Conservation (phyloP, 768 basidiomycete genomes). For the Leccinum broughii region DNA sequence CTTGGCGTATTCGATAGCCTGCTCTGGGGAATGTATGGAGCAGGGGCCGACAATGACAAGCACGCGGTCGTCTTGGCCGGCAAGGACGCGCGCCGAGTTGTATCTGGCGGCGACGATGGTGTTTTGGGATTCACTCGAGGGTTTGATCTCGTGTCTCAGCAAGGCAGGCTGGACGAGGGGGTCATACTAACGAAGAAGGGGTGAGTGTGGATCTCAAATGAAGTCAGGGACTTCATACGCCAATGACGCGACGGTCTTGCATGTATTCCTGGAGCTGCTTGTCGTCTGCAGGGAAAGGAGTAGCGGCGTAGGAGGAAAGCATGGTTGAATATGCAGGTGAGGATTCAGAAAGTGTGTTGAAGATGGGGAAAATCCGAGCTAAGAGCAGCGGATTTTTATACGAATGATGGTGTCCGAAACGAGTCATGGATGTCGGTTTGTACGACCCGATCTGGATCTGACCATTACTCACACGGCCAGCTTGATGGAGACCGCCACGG, state of each 20-base stretch:
- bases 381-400: conserved; percentile 34
- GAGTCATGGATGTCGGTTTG: background rate
- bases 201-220: conserved; percentile 16
- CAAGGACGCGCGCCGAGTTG: conserved; percentile 73
- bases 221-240: conserved; percentile 45
- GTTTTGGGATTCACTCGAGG: conserved; percentile 59
- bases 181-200: conserved; percentile 63
- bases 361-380: background rate
- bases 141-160: conserved; percentile 82
- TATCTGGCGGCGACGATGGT: conserved; percentile 82
- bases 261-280: conserved; percentile 69
- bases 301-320: conserved; percentile 42
- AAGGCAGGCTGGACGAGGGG: conserved; percentile 94
- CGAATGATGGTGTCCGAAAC: background rate
- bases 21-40: conserved; percentile 87
- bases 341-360: conserved; percentile 5
- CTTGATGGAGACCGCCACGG: conserved; percentile 21
- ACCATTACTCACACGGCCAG: conserved; percentile 8
- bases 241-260: conserved; percentile 78
- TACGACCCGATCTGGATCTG: conserved; percentile 2
- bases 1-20: conserved; percentile 82
- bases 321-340: conserved; percentile 3
- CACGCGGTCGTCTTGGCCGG: conserved; percentile 82
- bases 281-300: conserved; percentile 66
- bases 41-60: conserved; percentile 95